Evolutionary conservation across 1,284 basidiomycete species (phyloP), one percentile per base, ranked within the genome.

Genomic region (Pterulicium gracile): DNA sequence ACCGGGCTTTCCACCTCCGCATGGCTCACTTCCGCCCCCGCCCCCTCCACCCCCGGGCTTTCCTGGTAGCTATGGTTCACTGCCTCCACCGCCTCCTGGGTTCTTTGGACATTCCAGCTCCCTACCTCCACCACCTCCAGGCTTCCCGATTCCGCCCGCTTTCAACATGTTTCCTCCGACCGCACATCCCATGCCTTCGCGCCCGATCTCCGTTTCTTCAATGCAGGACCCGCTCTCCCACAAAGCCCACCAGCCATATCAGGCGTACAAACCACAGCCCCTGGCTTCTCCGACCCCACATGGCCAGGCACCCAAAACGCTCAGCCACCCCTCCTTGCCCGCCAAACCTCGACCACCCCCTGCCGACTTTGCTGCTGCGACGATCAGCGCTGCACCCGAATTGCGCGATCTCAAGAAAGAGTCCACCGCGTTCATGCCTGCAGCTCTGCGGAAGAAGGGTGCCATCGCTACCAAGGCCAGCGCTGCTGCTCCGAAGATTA

Each of bases 341-440:
- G 53, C 62, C 2, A 75, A 70, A 50, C 48, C 51, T 32, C 51
- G 52, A 19, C 20, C 57, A 46, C 54, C 67, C 5, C 55, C 59
- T 47, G 49, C 60, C 46, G 53, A 58, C 54, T 54, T 64, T 24
- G 64, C 69, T 1, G 63, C 72, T 4, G 88, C 88, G 1, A 85
- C 77, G 1, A 79, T 95, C 47, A 81, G 77, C 14, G 90, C 90
- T 1, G 89, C 70, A 43, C 90, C 93, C 1, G 73, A 90, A 57
- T 63, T 97, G 41, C 83, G 92, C 18, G 88, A 97, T 61, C 71
- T 96, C 53, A 90, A 91, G 66, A 92, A 90, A 61, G 92, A 97
- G 60, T 81, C 85, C 4, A 93, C 89, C 0, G 78, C 87, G 0
- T 96, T 97, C 56, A 79, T 95, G 1, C 92, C 92, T 3, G 59